Evolutionary conservation across 169 alveolate genomes (phyloP).

Genomic region (Babesia sp.): DNA sequence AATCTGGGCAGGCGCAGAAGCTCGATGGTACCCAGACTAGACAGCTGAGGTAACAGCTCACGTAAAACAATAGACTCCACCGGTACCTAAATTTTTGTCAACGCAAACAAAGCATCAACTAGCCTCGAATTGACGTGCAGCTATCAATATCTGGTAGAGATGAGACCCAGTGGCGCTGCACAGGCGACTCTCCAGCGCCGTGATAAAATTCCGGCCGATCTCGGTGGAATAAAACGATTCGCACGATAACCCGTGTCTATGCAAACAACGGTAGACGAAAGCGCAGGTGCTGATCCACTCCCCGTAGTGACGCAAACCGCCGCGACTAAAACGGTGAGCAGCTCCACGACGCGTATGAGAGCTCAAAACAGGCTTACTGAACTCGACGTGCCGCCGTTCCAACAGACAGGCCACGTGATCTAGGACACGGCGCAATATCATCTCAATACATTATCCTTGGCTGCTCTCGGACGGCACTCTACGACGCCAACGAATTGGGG

Average conservation of each 20-base stretch:
- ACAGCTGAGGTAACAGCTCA: conserved; percentile 6
- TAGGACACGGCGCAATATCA: conserved; percentile 3
- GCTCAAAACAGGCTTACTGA: conserved; percentile 43
- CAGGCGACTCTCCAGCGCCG: conserved; percentile 44
- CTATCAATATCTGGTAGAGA: conserved; percentile 34
- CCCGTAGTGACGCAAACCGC: conserved; percentile 62
- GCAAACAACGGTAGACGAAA: conserved; percentile 1
- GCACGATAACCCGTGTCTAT: conserved; percentile 1
- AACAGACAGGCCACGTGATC: conserved; percentile 20
- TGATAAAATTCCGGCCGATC: conserved; percentile 33
- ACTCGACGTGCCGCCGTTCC: conserved; percentile 32
- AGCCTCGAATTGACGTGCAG: conserved; percentile 28
- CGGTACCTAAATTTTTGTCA: conserved; percentile 4
- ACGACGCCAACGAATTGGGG: not conserved
- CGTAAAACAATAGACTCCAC: conserved; percentile 5
- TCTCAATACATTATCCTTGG: not conserved
- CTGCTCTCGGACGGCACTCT: conserved; percentile 6
- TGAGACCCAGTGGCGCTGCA: conserved; percentile 45
- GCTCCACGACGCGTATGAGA: not conserved
- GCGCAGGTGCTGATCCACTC: conserved; percentile 56
- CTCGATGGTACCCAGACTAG: not conserved
- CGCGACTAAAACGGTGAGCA: conserved; percentile 20
- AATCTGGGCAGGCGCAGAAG: conserved; percentile 17
- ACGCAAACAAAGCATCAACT: not conserved
- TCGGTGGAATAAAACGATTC: conserved; percentile 15